Conservation (phyloP, 352 stramenopile species). For the Phytophthora ramorum region DNA sequence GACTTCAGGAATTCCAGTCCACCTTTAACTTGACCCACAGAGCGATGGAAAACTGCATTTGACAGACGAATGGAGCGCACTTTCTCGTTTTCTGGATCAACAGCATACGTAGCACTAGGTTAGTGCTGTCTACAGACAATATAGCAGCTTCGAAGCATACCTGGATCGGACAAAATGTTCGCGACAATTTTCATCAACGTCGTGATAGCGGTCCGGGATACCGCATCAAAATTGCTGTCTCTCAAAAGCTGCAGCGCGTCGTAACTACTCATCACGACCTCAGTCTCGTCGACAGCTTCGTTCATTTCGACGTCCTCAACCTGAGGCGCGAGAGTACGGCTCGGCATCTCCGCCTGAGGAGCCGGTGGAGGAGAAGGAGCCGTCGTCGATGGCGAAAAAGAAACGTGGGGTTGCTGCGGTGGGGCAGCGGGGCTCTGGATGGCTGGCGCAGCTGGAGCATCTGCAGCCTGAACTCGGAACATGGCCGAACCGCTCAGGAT, state of each 20-base stretch:
- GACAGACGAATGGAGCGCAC: slow-evolving; percentile 81
- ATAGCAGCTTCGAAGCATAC: slow-evolving; percentile 33
- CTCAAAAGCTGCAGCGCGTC: slow-evolving; percentile 77
- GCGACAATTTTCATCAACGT: slow-evolving; percentile 90
- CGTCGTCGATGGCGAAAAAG: slow-evolving; percentile 15
- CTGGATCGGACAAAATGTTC: slow-evolving; percentile 84
- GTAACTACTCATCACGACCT: slow-evolving; percentile 47
- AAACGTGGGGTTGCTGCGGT: slow-evolving; percentile 20
- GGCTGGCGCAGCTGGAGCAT: slow-evolving; percentile 6
- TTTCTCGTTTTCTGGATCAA: slow-evolving; percentile 75
- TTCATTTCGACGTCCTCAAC: slow-evolving; percentile 64
- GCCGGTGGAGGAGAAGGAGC: not conserved
- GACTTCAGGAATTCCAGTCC: slow-evolving; percentile 78
- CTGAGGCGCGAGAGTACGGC: not conserved
- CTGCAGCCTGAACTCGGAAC: slow-evolving; percentile 69
- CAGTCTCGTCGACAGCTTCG: slow-evolving; percentile 14
- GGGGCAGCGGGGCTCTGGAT: not conserved
- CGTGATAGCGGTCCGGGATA: slow-evolving; percentile 59
- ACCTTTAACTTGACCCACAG: slow-evolving; percentile 68
- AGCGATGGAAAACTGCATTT: slow-evolving; percentile 78
- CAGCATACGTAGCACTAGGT: slow-evolving; percentile 1
- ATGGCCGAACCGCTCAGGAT: slow-evolving; percentile 86
- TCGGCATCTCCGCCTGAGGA: not conserved
- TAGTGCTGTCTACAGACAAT: not conserved
- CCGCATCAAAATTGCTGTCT: slow-evolving; percentile 79